Evolutionary conservation across 129 eudicot genomes (phyloP).

Genomic region (Tagetes erecta): DNA sequence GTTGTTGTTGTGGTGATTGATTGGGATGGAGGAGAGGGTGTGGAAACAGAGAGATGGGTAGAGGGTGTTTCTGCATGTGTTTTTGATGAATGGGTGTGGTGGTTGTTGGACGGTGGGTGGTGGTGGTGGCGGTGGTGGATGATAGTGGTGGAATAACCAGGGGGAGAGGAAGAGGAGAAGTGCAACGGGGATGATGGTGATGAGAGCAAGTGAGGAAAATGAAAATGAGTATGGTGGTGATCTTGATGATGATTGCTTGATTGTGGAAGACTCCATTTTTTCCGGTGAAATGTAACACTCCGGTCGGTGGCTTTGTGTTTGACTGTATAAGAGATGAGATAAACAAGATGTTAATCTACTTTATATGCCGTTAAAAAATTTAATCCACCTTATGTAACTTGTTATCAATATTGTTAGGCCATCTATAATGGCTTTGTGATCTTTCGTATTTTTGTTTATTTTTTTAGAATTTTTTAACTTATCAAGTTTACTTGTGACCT

Average conservation of each 20-base stretch:
- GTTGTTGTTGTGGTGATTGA: conserved; percentile 13
- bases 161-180: conserved; percentile 32
- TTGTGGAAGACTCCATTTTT: conserved; percentile 30
- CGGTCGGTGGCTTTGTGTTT: no score
- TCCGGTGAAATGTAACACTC: neutral
- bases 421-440: no score
- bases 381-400: no score
- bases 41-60: conserved; percentile 58
- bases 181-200: conserved; percentile 32
- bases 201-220: conserved; percentile 19
- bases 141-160: conserved; percentile 21
- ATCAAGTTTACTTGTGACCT: no score
- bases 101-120: conserved; percentile 3
- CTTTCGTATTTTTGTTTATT: no score
- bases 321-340: neutral
- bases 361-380: no score
- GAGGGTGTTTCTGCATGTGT: conserved; percentile 58
- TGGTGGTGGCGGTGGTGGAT: conserved; percentile 9
- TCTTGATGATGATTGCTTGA: conserved; percentile 13
- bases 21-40: conserved; percentile 44
- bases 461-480: no score
- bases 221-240: neutral
- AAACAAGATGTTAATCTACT: neutral
- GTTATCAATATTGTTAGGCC: no score
- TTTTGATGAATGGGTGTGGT: conserved; percentile 45